Evolutionary conservation across 139 green algal species (phyloP), one percentile per base, ranked within the genome.

Genomic region (Haematococcus lacustris): DNA sequence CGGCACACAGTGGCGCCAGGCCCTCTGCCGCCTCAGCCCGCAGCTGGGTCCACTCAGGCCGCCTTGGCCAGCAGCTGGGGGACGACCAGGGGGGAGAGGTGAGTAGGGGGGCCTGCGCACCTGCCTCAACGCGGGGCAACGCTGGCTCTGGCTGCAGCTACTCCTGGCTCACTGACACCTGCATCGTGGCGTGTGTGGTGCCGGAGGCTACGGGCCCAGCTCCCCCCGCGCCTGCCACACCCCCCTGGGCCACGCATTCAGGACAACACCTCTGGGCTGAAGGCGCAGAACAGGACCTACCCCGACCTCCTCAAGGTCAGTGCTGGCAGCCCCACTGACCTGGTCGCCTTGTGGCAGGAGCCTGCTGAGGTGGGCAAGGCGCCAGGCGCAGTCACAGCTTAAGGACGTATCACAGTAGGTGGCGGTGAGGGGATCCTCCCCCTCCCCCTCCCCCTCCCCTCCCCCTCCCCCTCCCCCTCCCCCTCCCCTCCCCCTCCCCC

Each of bases 281-380:
- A 88, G 74, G 80, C 82, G 38, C 93, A 98, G 86, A 87, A 87
- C 28, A 82, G 93, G 38, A 99, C 95, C 0, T 99, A 93, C 79
- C 87, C 86, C 0, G 95, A 99, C 77, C 86, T 98, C 61, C 88
- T 98, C 34, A 92, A 92, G 78, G 80, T 86, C 77, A 85, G 33
- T 2, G 75, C 38, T 2, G 67, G 13, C n/a, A n/a, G n/a, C n/a
- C n/a, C n/a, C n/a, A n/a, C n/a, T n/a, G n/a, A n/a, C n/a, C n/a
- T n/a, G n/a, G n/a, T n/a, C n/a, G n/a, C n/a, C n/a, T n/a, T n/a
- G n/a, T n/a, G n/a, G n/a, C n/a, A n/a, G n/a, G n/a, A n/a, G n/a
- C n/a, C n/a, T n/a, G n/a, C n/a, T n/a, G n/a, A n/a, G n/a, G n/a
- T n/a, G n/a, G n/a, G n/a, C n/a, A n/a, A n/a, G n/a, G n/a, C n/a